These are phyloP conservation scores for Colletotrichum filicis DNA, from an alignment of 2,329 filamentous ascomycete species.

Conservation along the genomic window DNA sequence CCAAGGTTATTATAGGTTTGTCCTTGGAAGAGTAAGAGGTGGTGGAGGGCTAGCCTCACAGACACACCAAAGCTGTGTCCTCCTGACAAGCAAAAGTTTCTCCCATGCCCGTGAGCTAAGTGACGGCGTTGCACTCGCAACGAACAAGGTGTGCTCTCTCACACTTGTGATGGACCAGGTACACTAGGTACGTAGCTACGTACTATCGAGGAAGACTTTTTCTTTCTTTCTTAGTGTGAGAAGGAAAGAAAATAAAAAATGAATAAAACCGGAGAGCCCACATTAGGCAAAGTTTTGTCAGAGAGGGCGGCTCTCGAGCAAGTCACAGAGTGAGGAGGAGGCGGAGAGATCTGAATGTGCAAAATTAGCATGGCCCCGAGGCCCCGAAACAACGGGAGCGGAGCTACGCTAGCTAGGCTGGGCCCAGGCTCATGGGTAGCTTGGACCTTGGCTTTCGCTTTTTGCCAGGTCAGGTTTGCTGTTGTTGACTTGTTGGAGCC, in stretches of 20 bases:
- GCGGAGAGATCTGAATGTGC: conserved; percentile 27
- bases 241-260: background rate
- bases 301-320: conserved; percentile 9
- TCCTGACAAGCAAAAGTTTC: conserved; percentile 31
- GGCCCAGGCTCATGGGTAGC: conserved; percentile 1
- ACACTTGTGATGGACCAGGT: background rate
- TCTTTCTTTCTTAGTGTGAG: background rate
- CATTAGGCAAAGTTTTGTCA: conserved; percentile 23
- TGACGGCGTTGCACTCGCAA: conserved; percentile 32
- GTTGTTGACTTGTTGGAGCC: background rate
- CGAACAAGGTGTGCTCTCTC: background rate
- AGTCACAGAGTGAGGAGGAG: conserved; percentile 18
- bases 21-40: conserved; percentile 12
- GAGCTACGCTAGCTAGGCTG: conserved; percentile 18
- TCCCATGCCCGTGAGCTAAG: conserved; percentile 15
- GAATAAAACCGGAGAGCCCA: background rate
- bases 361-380: conserved; percentile 28
- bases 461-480: background rate
- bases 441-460: background rate
- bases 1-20: conserved; percentile 30
- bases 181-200: conserved; percentile 22
- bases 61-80: conserved; percentile 18
- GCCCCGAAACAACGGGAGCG: conserved; percentile 28
- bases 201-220: background rate
- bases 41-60: conserved; percentile 17